Evolutionary conservation across 441 rosid species (phyloP).

Genomic region (Aleurites moluccanus): DNA sequence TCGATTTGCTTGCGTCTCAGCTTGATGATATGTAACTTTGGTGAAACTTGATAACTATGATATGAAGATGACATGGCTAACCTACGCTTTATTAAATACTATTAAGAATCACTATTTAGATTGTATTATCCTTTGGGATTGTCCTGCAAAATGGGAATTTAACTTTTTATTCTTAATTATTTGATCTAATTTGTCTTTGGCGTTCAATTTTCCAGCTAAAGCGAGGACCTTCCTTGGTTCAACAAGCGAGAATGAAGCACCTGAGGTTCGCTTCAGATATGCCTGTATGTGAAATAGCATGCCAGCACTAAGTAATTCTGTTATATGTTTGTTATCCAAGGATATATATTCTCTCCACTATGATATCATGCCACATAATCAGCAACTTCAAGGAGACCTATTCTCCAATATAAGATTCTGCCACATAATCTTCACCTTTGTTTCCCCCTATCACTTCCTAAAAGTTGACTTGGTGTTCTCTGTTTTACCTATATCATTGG

Average conservation of each 20-base stretch:
- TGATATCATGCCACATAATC: too few relatives aligned
- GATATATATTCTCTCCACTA: too few relatives aligned
- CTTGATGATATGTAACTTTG: too few relatives aligned
- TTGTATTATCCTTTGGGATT: background rate
- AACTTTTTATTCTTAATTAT: background rate
- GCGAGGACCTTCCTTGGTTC: constrained; percentile 95
- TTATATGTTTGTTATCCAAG: too few relatives aligned
- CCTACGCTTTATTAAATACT: background rate
- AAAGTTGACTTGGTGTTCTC: too few relatives aligned
- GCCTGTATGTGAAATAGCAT: too few relatives aligned
- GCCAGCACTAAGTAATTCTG: too few relatives aligned
- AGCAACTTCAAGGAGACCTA: background rate
- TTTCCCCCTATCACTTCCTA: background rate
- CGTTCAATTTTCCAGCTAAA: constrained; percentile 63
- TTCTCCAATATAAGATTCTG: background rate
- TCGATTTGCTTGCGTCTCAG: constrained; percentile 66
- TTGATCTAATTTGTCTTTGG: too few relatives aligned
- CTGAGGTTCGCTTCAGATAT: constrained; percentile 91
- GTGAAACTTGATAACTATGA: background rate
- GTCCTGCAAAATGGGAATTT: background rate
- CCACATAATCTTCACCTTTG: background rate
- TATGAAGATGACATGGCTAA: background rate
- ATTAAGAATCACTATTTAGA: background rate
- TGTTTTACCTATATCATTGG: too few relatives aligned
- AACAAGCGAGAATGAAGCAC: constrained; percentile 97